A percentile compares a stretch with the other conserved stretches of the same genome.
These are phyloP conservation scores for Trichosporon sp. DNA, from an alignment of 1,284 basidiomycete species.

Conservation along the genomic window DNA sequence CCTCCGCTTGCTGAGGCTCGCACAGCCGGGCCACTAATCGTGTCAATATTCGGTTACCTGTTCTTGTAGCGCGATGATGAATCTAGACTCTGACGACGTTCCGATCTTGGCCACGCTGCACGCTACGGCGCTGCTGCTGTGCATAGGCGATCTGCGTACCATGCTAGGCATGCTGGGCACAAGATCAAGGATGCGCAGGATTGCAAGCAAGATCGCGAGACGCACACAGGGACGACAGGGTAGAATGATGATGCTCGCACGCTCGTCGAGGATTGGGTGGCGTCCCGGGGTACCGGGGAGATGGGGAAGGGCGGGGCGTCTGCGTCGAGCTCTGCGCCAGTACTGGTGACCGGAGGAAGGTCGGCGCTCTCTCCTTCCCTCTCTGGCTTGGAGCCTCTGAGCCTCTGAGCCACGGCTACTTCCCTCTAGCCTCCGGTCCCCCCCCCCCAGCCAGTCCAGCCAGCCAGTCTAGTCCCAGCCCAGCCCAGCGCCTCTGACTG, in stretches of 20 bases:
- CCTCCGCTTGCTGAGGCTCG: background rate
- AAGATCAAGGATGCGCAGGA: too few relatives aligned
- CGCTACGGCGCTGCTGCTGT: too few relatives aligned
- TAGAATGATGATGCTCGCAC: too few relatives aligned
- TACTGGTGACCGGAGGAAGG: background rate
- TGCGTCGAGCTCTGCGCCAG: background rate
- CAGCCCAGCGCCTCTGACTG: too few relatives aligned
- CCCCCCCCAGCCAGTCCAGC: too few relatives aligned
- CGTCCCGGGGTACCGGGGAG: background rate
- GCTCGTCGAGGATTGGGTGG: constrained; percentile 1
- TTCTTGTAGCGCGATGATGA: background rate
- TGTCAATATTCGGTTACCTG: background rate
- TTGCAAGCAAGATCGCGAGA: background rate
- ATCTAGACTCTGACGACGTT: background rate
- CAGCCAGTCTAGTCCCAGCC: too few relatives aligned
- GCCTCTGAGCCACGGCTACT: background rate
- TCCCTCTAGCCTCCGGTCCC: too few relatives aligned
- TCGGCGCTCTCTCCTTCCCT: too few relatives aligned
- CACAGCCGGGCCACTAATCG: background rate
- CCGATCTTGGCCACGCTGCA: too few relatives aligned
- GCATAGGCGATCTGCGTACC: too few relatives aligned
- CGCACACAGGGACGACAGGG: background rate
- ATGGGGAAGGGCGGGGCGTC: background rate
- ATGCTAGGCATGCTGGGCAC: too few relatives aligned
- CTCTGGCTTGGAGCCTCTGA: background rate